Base-by-base conservation (phyloP, 139 green algal species). In the Chlorella sp. region DNA sequence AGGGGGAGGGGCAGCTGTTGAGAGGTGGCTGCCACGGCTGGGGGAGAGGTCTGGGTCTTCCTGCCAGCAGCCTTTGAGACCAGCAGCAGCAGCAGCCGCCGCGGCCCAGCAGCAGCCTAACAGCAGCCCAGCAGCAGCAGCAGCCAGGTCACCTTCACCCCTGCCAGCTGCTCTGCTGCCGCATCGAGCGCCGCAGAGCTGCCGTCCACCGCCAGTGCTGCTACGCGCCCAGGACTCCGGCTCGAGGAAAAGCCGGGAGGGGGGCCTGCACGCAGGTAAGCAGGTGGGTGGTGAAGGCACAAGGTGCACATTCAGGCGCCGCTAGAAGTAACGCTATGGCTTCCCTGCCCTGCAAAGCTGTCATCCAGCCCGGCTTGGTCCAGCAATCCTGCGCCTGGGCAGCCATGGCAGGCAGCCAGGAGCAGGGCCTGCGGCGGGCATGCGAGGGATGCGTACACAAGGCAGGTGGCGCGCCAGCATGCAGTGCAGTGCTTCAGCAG, bases 221-320 rank as follows among this genome's bases (percentile, higher is more conserved):
- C 39, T 1, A 39, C 78, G 26, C 22, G 5, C 53, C 21, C 66
- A 37, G 61, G 36, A 66, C 83, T 87, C 18, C 30, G 60, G 19
- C 57, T 57, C n/a, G 82, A 14, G 79, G 89, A 90, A 57, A 95
- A 95, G 7, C 93, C 93, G 24, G 93, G 93, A 15, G 92, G 92
- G 36, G 93, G 84, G 39, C 81, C 90, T 85, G 83, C 84, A 73
- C 66, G 39, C n/a, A 32, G 32, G 0, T 0, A 39, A 1, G n/a
- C 18, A 30, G 32, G 3, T 16, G 32, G 7, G 53, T 28, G 30
- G 30, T 39, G 4, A 30, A 22, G 32, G 71, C 32, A 34, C 9
- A 15, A 16, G 32, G 71, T 30, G n/a, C 11, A 26, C 68, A 16
- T 78, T n/a, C 68, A 76, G 68, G 5, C 71, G 36, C 71, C 34